phyloP scores from a whole-genome alignment of 495 filamentous ascomycete species.

The Neurospora cerealis region DNA sequence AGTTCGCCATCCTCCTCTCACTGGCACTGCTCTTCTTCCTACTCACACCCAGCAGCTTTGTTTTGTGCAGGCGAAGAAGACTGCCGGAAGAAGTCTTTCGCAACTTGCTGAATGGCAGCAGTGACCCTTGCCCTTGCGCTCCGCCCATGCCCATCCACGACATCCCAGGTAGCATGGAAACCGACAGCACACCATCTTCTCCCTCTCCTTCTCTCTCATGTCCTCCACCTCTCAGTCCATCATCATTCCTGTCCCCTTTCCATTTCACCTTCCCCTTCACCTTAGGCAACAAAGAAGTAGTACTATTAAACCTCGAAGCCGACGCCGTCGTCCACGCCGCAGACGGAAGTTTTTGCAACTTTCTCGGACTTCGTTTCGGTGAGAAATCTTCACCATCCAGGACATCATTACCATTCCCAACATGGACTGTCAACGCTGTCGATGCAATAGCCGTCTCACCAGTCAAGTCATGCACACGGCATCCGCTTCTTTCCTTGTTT shows the following conservation, averaged over 20 bases:
- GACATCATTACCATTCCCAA: neutral
- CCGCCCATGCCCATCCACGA: slow-evolving; percentile 1
- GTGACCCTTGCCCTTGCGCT: neutral
- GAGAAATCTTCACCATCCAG: neutral
- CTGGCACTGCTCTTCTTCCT: neutral
- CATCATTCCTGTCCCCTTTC: neutral
- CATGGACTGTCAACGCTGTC: neutral
- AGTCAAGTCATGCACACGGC: neutral
- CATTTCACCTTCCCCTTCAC: neutral
- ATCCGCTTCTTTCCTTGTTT: neutral
- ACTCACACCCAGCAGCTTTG: neutral
- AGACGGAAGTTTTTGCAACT: slow-evolving; percentile 1
- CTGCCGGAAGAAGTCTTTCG: neutral
- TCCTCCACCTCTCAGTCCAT: neutral
- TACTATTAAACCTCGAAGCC: slow-evolving; percentile 1
- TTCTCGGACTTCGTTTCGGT: neutral
- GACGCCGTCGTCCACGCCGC: neutral
- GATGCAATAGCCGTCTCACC: neutral
- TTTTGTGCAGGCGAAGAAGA: neutral
- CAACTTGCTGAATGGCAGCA: neutral
- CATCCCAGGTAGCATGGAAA: neutral
- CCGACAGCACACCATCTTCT: neutral
- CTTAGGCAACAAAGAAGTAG: slow-evolving; percentile 1
- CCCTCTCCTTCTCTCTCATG: neutral
- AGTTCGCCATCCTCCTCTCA: slow-evolving; percentile 8